Base-by-base conservation (phyloP, 2,329 filamentous ascomycete species). In the Colletotrichum higginsianum region DNA sequence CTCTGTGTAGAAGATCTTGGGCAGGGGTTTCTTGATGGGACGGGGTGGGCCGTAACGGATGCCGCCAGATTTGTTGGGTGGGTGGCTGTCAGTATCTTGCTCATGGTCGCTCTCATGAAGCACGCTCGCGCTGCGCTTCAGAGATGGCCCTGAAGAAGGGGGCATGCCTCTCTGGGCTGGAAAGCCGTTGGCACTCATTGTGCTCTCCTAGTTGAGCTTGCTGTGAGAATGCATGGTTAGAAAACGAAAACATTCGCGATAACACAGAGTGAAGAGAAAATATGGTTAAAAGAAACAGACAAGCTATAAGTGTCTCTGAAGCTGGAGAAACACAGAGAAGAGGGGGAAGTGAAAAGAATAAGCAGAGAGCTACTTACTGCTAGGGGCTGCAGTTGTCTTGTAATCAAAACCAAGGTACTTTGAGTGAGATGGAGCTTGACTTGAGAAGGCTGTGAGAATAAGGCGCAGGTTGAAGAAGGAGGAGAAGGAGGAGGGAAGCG, bases 1-100 rank as follows among this genome's bases (percentile, higher is more conserved):
- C 16, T 67, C 40, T 13, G 57, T 21, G 6, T 71, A 67, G 23
- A 18, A 35, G 11, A 71, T 13, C 11, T 16, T 53, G 35, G 40
- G 18, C 9, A 6, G 21, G 6, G 23, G 26, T 21, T 15, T 47
- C 56, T 53, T 67, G 47, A 16, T 50, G 35, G 23, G 11, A 35
- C 60, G 46, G 13, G 35, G 12, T 9, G 35, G 35, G 53, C 35
- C 35, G 13, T n/a, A 23, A 11, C 35, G 35, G 53, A 23, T 57
- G 2, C n/a, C 35, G 7, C 13, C 8, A 23, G n/a, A n/a, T 7
- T n/a, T 2, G 6, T 23, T 15, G 26, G 35, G 5, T 2, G 4
- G 18, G 9, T 30, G 40, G 40, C 8, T 35, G 21, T 35, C 40
- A 13, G 13, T 18, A 9, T 44, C 23, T 16, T 46, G 16, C 23